phyloP scores from a whole-genome alignment of 495 filamentous ascomycete genomes.

The Penicillium cinerascens region DNA sequence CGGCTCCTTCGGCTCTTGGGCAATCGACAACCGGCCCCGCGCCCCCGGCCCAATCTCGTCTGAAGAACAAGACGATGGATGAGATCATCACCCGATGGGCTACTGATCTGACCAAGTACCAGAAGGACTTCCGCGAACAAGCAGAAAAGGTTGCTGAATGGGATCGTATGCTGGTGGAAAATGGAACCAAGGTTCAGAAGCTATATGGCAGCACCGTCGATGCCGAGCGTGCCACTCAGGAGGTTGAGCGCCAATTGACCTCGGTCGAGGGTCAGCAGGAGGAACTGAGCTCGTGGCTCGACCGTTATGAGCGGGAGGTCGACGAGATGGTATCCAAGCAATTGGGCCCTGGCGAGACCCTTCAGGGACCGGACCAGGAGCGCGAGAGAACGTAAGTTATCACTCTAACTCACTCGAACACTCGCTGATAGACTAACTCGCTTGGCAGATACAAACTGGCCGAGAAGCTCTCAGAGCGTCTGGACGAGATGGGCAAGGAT shows the following conservation, averaged over 20 bases:
- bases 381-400: constrained; percentile 73
- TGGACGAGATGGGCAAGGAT: constrained; percentile 90
- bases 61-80: constrained; percentile 99
- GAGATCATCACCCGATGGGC: constrained; percentile 99
- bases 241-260: constrained; percentile 85
- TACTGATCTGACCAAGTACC: constrained; percentile 88
- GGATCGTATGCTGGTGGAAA: constrained; percentile 89
- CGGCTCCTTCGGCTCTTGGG: constrained; percentile 43
- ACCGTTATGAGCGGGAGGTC: constrained; percentile 85
- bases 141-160: constrained; percentile 82
- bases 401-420: neutral
- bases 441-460: constrained; percentile 70
- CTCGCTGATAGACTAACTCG: neutral
- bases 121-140: constrained; percentile 89
- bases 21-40: constrained; percentile 75
- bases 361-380: constrained; percentile 87
- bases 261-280: constrained; percentile 88
- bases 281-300: constrained; percentile 77
- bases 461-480: constrained; percentile 79
- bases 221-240: constrained; percentile 82
- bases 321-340: constrained; percentile 78
- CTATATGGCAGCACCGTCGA: constrained; percentile 84
- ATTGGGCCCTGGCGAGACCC: constrained; percentile 60
- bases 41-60: constrained; percentile 73
- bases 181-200: constrained; percentile 86